Percentiles rank a stretch among this genome's conserved stretches.
These are phyloP conservation scores for Elongisporangium senticosum DNA, from an alignment of 352 stramenopile species.

Conservation along the genomic window DNA sequence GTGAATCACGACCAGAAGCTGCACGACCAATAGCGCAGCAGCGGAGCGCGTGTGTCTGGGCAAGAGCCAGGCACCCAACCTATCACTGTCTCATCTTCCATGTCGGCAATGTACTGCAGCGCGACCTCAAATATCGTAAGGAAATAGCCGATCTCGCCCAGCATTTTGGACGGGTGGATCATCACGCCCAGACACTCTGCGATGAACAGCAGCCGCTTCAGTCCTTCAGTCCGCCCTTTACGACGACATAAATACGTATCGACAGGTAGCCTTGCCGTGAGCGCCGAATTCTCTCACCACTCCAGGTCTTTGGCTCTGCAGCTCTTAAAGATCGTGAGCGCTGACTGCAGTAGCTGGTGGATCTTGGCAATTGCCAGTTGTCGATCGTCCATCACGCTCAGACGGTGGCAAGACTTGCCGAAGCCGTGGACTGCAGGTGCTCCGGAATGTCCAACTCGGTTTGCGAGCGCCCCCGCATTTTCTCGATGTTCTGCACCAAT, in stretches of 20 bases:
- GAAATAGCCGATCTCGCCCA: constrained; percentile 81
- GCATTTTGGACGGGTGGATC: constrained; percentile 81
- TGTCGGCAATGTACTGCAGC: constrained; percentile 84
- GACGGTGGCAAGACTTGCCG: constrained; percentile 71
- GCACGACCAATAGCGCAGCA: no score
- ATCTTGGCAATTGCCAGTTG: constrained; percentile 70
- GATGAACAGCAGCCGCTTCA: constrained; percentile 56
- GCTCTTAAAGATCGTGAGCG: constrained; percentile 75
- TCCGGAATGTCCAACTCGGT: constrained; percentile 73
- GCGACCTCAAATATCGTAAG: constrained; percentile 87
- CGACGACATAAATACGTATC: constrained; percentile 84
- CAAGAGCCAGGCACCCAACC: no score
- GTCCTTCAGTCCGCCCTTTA: constrained; percentile 72
- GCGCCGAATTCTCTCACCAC: constrained; percentile 64
- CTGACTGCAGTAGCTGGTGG: constrained; percentile 68
- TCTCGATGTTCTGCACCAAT: constrained; percentile 57
- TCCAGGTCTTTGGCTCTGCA: constrained; percentile 78
- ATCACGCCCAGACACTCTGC: constrained; percentile 76
- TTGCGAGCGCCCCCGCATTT: constrained; percentile 55
- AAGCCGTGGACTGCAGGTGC: constrained; percentile 68
- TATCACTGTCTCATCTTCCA: constrained; percentile 44
- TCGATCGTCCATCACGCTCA: constrained; percentile 83
- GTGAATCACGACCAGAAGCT: no score
- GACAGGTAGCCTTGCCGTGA: constrained; percentile 79
- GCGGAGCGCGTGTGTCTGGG: no score